Evolutionary conservation across 148 eudicot species (phyloP).

Genomic region (Heliosperma pusillum): DNA sequence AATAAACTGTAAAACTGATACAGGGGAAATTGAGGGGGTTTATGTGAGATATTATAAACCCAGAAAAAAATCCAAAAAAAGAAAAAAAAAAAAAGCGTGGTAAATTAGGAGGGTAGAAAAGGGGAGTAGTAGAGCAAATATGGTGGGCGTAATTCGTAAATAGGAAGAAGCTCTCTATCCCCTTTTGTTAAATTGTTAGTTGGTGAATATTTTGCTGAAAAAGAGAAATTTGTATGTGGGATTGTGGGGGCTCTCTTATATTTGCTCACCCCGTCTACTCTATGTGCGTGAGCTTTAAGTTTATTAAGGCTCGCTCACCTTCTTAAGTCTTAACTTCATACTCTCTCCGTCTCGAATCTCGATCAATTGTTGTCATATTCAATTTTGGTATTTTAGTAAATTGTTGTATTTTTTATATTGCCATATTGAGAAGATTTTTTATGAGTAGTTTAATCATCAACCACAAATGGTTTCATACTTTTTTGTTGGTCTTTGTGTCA

Average conservation of each 20-base stretch:
- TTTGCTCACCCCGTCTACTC: neutral
- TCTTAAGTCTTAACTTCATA: too few species aligned
- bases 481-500: too few species aligned
- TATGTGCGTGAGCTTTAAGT: neutral
- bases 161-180: conserved; percentile 5
- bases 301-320: neutral
- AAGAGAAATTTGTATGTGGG: neutral
- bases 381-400: too few species aligned
- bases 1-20: neutral
- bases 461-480: too few species aligned
- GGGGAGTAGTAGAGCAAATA: neutral
- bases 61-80: neutral
- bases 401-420: too few species aligned
- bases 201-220: conserved; percentile 13
- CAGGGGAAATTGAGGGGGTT: conserved; percentile 23
- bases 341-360: too few species aligned
- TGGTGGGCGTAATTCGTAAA: conserved; percentile 1
- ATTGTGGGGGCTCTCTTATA: too few species aligned
- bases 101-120: neutral
- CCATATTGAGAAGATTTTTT: too few species aligned
- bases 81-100: neutral
- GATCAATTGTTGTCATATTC: too few species aligned
- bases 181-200: conserved; percentile 20
- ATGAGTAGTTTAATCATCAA: too few species aligned
- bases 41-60: conserved; percentile 8